phyloP scores from a whole-genome alignment of 495 filamentous ascomycete genomes.

The Penicillium egyptiacum region DNA sequence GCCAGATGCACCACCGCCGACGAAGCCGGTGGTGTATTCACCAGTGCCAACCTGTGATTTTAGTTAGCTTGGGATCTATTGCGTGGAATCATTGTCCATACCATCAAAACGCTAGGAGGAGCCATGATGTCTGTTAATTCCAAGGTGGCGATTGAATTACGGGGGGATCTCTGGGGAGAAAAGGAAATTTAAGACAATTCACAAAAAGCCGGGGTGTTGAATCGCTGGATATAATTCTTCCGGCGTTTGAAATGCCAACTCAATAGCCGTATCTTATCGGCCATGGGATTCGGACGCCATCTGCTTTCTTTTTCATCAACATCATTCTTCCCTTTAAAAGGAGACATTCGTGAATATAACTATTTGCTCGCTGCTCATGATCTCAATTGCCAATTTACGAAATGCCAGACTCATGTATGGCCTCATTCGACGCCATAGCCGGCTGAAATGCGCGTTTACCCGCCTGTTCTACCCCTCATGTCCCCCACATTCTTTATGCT shows the following conservation, averaged over 20 bases:
- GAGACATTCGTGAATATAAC: neutral
- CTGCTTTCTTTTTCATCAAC: neutral
- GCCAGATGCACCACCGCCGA: conserved; percentile 70
- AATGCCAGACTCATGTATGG: neutral
- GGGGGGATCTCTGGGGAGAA: neutral
- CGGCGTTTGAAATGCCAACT: conserved; percentile 27
- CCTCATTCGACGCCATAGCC: neutral
- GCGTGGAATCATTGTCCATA: conserved; percentile 32
- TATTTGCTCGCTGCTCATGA: no score
- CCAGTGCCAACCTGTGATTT: conserved; percentile 72
- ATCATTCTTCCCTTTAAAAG: neutral
- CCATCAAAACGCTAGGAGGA: conserved; percentile 87
- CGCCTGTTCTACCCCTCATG: conserved; percentile 9
- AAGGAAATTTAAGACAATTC: conserved; percentile 17
- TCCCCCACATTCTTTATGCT: conserved; percentile 23
- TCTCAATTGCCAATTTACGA: neutral
- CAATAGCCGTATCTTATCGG: conserved; percentile 37
- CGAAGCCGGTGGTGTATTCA: conserved; percentile 93
- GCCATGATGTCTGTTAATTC: conserved; percentile 52
- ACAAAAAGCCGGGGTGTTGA: conserved; percentile 6
- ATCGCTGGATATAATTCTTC: conserved; percentile 33
- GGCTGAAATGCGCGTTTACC: neutral
- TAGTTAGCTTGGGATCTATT: conserved; percentile 15
- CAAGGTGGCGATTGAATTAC: neutral
- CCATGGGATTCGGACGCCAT: neutral